Evolutionary conservation across 768 basidiomycete species (phyloP).

Genomic region (Tulasnella sp.): DNA sequence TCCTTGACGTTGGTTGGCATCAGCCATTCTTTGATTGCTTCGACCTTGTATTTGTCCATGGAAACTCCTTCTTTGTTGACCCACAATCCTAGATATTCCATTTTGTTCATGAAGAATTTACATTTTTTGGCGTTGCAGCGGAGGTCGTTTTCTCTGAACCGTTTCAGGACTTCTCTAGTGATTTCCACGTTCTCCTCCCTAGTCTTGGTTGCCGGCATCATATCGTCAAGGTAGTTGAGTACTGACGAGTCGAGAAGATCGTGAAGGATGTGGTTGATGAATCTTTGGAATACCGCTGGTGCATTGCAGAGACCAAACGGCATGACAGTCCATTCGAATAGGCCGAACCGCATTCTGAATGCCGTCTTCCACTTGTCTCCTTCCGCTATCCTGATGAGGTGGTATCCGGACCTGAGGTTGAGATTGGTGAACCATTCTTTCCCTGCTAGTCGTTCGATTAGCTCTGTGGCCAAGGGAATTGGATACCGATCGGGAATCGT

Average conservation of each 20-base stretch:
- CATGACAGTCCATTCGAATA: conserved; percentile 25
- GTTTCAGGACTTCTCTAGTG: too few species aligned
- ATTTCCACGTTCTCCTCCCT: conserved; percentile 22
- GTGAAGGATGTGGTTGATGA: conserved; percentile 25
- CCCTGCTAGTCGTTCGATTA: conserved; percentile 20
- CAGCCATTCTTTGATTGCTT: too few species aligned
- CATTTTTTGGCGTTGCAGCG: too few species aligned
- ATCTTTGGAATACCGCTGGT: conserved; percentile 25
- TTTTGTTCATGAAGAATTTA: too few species aligned
- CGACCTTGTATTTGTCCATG: too few species aligned
- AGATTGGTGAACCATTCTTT: conserved; percentile 26
- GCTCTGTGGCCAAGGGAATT: conserved; percentile 20
- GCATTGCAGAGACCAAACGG: conserved; percentile 27
- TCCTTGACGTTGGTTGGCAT: too few species aligned
- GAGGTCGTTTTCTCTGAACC: too few species aligned
- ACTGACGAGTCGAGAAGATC: conserved; percentile 23
- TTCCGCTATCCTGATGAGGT: conserved; percentile 25
- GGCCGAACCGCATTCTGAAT: conserved; percentile 28
- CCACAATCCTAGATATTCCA: too few species aligned
- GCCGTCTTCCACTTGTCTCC: conserved; percentile 33
- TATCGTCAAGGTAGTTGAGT: conserved; percentile 27
- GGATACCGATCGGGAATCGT: conserved; percentile 24
- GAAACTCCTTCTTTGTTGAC: too few species aligned
- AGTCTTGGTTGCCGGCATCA: conserved; percentile 23
- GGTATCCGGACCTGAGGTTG: conserved; percentile 26